Conservation (phyloP, 108 stramenopile species). For the Chaetoceros muelleri region DNA sequence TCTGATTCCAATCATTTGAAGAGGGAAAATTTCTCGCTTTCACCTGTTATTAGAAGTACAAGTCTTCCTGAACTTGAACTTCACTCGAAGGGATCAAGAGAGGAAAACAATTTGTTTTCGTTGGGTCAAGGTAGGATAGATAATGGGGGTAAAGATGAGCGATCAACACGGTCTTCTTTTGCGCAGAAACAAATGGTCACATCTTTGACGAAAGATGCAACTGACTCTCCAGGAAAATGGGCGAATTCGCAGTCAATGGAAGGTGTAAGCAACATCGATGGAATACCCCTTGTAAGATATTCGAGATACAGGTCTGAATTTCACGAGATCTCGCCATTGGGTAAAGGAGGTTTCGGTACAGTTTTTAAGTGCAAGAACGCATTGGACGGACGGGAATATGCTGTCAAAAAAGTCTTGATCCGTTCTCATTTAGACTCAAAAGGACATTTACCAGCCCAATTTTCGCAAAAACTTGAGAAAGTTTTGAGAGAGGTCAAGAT, state of each 20-base stretch:
- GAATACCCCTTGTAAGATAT: constrained; percentile 74
- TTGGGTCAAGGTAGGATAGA: too few relatives aligned
- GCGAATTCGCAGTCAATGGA: neutral
- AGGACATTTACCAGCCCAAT: constrained; percentile 37
- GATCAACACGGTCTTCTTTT: too few relatives aligned
- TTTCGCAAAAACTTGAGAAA: constrained; percentile 59
- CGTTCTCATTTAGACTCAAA: constrained; percentile 16
- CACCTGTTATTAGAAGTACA: too few relatives aligned
- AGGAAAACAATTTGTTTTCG: too few relatives aligned
- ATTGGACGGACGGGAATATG: constrained; percentile 85
- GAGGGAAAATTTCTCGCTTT: too few relatives aligned
- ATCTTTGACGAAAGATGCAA: too few relatives aligned
- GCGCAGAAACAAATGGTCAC: too few relatives aligned
- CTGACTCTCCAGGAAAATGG: too few relatives aligned
- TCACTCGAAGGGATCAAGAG: too few relatives aligned
- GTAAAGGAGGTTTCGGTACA: constrained; percentile 85
- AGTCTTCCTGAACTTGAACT: too few relatives aligned
- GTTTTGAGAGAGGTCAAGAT: constrained; percentile 93
- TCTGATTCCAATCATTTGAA: too few relatives aligned
- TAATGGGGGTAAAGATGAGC: too few relatives aligned
- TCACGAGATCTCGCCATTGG: constrained; percentile 56
- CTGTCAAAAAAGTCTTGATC: constrained; percentile 88
- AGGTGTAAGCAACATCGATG: constrained; percentile 22
- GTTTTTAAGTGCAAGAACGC: constrained; percentile 71
- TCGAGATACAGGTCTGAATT: constrained; percentile 78